A percentile compares a stretch with the other conserved stretches of the same genome.
Evolutionary conservation across 345 rosid genomes (phyloP).

Genomic region (Carallia brachiata): DNA sequence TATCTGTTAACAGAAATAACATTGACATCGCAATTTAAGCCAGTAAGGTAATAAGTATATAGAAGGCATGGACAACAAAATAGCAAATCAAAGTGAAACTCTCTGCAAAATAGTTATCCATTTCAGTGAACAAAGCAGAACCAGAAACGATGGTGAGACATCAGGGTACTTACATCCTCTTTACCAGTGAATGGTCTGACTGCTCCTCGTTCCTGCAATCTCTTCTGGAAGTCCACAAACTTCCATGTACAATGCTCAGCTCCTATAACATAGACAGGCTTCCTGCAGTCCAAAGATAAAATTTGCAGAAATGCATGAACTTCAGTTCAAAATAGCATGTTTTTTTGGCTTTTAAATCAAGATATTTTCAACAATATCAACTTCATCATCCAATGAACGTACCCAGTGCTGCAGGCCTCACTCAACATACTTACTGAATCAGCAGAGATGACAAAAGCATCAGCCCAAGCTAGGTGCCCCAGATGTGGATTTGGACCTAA

Average conservation of each 20-base stretch:
- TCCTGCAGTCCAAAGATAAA: slow-evolving; percentile 17
- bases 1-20: background rate
- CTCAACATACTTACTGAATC: slow-evolving; percentile 29
- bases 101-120: background rate
- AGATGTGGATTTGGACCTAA: slow-evolving; percentile 34
- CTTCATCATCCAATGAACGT: slow-evolving; percentile 9
- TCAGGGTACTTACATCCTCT: slow-evolving; percentile 23
- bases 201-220: slow-evolving; percentile 15
- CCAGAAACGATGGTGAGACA: background rate
- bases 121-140: background rate
- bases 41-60: background rate
- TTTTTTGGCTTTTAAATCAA: background rate
- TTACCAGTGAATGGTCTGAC: slow-evolving; percentile 26
- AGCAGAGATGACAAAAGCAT: slow-evolving; percentile 34
- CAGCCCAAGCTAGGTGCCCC: slow-evolving; percentile 37
- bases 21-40: background rate
- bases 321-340: background rate
- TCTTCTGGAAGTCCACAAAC: slow-evolving; percentile 31
- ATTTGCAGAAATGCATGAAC: slow-evolving; percentile 4
- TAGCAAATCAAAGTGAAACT: background rate
- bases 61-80: background rate
- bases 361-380: background rate
- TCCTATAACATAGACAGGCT: slow-evolving; percentile 26
- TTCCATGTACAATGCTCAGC: slow-evolving; percentile 33
- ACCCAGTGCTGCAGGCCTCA: slow-evolving; percentile 37